phyloP scores from a whole-genome alignment of 805 yeast species.

The Starmerella bombicola region DNA sequence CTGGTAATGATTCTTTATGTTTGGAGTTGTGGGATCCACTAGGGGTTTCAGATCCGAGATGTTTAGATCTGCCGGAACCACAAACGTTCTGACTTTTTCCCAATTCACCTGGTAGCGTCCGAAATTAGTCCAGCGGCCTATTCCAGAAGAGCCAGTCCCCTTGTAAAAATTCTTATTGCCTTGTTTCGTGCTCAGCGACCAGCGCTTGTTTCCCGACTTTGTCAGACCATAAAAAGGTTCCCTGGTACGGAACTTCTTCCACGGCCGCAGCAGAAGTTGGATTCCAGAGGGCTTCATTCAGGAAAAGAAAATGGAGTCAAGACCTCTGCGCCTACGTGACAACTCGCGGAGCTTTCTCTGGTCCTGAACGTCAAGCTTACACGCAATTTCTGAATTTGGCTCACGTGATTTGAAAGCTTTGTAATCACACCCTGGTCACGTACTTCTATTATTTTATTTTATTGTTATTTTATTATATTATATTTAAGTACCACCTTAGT shows the following conservation, averaged over 20 bases:
- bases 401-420: no score
- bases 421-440: no score
- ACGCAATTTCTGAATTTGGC: no score
- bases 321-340: no score
- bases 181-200: constrained; percentile 74
- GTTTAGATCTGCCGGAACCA: constrained; percentile 47
- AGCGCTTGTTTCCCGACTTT: constrained; percentile 69
- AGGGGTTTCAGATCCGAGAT: constrained; percentile 48
- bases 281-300: constrained; percentile 29
- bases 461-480: no score
- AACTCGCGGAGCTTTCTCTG: no score
- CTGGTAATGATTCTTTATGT: constrained; percentile 49
- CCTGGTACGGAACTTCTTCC: constrained; percentile 78
- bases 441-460: no score
- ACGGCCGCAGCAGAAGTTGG: constrained; percentile 59
- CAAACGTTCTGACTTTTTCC: constrained; percentile 80
- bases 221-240: constrained; percentile 68
- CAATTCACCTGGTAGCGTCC: constrained; percentile 74
- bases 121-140: constrained; percentile 62
- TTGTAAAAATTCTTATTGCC: constrained; percentile 91
- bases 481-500: no score
- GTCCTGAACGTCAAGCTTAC: no score
- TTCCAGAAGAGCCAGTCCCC: constrained; percentile 92
- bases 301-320: neutral
- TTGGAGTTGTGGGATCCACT: constrained; percentile 63